These are phyloP conservation scores for Peziza echinospora DNA, from an alignment of 495 filamentous ascomycete genomes.

Conservation along the genomic window DNA sequence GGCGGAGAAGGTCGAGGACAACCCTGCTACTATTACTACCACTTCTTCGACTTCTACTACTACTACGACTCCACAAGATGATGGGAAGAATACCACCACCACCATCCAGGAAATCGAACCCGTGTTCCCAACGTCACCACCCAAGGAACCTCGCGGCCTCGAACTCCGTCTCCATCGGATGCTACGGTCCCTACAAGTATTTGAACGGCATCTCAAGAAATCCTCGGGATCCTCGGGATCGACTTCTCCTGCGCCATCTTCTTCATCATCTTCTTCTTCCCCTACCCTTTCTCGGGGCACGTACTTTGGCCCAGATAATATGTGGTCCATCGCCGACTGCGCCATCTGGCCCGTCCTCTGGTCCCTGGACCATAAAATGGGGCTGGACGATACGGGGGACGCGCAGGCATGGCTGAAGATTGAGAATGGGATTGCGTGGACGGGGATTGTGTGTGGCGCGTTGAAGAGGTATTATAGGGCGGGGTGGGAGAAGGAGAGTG, in stretches of 20 bases:
- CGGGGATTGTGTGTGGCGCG: background rate
- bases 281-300: background rate
- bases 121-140: no score
- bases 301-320: background rate
- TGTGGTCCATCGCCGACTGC: background rate
- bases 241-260: no score
- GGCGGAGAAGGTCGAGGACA: background rate
- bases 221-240: background rate
- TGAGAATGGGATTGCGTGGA: background rate
- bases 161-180: background rate
- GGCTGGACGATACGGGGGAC: background rate
- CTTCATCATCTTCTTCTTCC: no score
- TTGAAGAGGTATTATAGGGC: background rate
- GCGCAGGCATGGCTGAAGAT: no score
- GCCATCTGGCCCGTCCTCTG: background rate
- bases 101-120: background rate
- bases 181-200: no score
- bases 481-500: background rate
- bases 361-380: background rate
- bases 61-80: background rate
- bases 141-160: no score
- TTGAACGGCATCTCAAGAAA: no score
- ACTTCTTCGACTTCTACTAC: conserved; percentile 1
- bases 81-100: background rate
- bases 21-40: background rate